Percentiles rank a stretch among this genome's conserved stretches.
Conservation (phyloP, 768 basidiomycete genomes). For the Hygrophorus russula region DNA sequence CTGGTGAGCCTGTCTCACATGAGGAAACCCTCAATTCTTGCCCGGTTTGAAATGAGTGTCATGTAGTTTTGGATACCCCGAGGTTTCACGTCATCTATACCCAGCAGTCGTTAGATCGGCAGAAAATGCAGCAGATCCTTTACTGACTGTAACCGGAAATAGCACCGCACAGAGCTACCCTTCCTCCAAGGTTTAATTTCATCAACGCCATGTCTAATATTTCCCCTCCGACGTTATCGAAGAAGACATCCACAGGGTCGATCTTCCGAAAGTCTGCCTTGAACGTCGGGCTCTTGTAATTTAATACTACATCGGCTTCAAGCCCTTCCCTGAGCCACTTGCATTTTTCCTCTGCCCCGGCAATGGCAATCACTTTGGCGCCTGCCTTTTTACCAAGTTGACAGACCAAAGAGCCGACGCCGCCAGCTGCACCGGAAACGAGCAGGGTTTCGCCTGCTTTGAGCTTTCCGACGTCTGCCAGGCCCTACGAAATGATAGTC, state of each 20-base stretch:
- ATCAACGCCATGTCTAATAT: conserved; percentile 72
- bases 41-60: conserved; percentile 65
- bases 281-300: conserved; percentile 79
- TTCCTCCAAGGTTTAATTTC: conserved; percentile 64
- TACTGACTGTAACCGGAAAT: conserved; percentile 75
- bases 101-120: not conserved
- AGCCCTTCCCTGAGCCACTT: conserved; percentile 76
- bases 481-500: conserved; percentile 38
- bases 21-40: conserved; percentile 77
- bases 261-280: conserved; percentile 60
- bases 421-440: conserved; percentile 84
- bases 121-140: not conserved
- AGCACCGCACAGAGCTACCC: conserved; percentile 81
- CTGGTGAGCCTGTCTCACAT: conserved; percentile 35
- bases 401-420: conserved; percentile 76
- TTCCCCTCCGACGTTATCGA: conserved; percentile 68
- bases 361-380: conserved; percentile 81
- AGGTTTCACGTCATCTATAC: conserved; percentile 44
- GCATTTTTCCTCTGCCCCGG: conserved; percentile 77
- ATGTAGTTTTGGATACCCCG: conserved; percentile 58
- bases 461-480: conserved; percentile 69
- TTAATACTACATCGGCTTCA: conserved; percentile 72
- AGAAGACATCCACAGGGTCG: conserved; percentile 75
- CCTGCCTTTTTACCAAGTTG: conserved; percentile 74
- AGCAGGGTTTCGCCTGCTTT: conserved; percentile 81